Conservation (phyloP, 2,329 filamentous ascomycete species). For the Curvularia verruculosa region DNA sequence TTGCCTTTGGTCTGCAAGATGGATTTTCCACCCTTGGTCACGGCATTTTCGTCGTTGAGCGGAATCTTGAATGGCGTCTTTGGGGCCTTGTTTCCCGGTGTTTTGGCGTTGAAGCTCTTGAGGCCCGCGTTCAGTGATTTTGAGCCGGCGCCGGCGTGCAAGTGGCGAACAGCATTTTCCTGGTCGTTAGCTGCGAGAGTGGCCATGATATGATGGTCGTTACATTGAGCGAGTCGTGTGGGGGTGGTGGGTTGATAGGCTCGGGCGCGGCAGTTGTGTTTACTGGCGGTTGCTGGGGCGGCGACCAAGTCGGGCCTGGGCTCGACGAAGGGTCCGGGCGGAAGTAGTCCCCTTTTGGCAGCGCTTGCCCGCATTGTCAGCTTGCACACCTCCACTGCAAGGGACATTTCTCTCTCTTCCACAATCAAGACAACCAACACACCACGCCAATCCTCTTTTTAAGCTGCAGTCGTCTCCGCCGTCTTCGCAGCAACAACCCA, state of each 20-base stretch:
- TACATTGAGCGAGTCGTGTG: constrained; percentile 39
- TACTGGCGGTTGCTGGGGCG: constrained; percentile 38
- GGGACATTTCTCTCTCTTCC: constrained; percentile 34
- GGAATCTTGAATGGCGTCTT: constrained; percentile 83
- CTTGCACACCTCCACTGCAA: constrained; percentile 21
- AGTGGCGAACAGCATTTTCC: constrained; percentile 81
- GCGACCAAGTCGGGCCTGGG: constrained; percentile 16
- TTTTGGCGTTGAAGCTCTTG: constrained; percentile 72
- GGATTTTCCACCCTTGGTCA: constrained; percentile 66
- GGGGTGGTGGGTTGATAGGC: constrained; percentile 7
- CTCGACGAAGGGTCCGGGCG: constrained; percentile 21
- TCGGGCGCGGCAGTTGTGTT: constrained; percentile 26
- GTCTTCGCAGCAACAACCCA: constrained; percentile 9
- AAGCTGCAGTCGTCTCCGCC: constrained; percentile 9
- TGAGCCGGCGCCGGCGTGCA: constrained; percentile 71
- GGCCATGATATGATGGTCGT: constrained; percentile 57
- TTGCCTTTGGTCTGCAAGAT: constrained; percentile 62
- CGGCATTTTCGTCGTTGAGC: constrained; percentile 85
- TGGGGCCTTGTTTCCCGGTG: constrained; percentile 74
- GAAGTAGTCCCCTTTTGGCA: constrained; percentile 26
- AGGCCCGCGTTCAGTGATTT: constrained; percentile 74
- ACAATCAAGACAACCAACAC: constrained; percentile 17
- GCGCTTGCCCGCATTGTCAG: constrained; percentile 39
- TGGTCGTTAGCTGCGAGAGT: constrained; percentile 80
- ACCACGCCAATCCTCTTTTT: constrained; percentile 14